Conservation (phyloP, 169 alveolate species). For the Babesia ovata region DNA sequence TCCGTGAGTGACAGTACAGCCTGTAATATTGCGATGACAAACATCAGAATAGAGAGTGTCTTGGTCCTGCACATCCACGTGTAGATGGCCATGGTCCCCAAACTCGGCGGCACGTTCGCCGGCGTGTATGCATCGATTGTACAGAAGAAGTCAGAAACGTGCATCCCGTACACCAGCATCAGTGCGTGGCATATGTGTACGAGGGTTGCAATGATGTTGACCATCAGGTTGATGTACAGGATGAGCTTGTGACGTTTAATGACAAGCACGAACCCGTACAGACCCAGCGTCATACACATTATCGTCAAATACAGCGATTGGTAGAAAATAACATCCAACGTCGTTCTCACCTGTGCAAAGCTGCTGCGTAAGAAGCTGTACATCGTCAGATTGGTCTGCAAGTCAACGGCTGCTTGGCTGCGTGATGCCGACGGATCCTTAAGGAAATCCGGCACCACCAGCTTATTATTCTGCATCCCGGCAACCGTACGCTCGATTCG, state of each 20-base stretch:
- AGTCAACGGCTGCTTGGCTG: neutral
- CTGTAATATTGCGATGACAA: constrained; percentile 7
- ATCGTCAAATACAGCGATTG: constrained; percentile 5
- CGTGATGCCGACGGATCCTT: too few species aligned
- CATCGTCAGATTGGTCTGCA: constrained; percentile 4
- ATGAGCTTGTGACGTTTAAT: constrained; percentile 27
- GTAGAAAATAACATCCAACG: neutral
- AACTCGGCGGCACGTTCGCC: neutral
- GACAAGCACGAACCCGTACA: constrained; percentile 26
- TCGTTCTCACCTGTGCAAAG: constrained; percentile 11
- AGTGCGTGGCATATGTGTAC: constrained; percentile 13
- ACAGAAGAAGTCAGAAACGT: constrained; percentile 33
- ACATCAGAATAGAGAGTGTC: neutral
- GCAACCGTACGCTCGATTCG: neutral
- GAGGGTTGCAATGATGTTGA: constrained; percentile 9
- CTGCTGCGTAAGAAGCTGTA: constrained; percentile 15
- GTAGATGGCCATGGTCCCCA: constrained; percentile 45
- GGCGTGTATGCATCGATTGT: constrained; percentile 22
- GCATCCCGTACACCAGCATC: constrained; percentile 31
- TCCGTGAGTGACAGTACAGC: constrained; percentile 6
- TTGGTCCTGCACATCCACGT: constrained; percentile 39
- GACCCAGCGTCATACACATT: constrained; percentile 1
- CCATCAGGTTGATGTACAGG: constrained; percentile 22
- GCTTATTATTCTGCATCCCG: neutral
- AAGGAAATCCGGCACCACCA: neutral